phyloP scores from a whole-genome alignment of 306 rosid species.

The Cucurbita ficifolia region DNA sequence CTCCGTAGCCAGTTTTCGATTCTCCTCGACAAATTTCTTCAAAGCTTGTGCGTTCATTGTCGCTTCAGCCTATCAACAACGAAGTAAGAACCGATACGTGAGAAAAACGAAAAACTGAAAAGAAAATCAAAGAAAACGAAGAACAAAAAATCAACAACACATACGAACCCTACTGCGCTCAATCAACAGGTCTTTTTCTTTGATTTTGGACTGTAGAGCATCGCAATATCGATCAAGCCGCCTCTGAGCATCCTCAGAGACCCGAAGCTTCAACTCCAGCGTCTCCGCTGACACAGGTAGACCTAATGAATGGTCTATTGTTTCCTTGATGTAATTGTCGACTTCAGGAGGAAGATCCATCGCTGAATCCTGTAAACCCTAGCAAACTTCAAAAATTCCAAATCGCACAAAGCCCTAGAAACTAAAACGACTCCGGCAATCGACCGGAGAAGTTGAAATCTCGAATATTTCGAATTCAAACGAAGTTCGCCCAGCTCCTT shows the following conservation, averaged over 20 bases:
- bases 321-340: conserved; percentile 43
- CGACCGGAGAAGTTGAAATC: not conserved
- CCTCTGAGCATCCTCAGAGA: conserved; percentile 38
- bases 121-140: not conserved
- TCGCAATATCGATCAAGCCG: conserved; percentile 36
- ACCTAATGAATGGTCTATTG: conserved; percentile 46
- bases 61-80: conserved; percentile 41
- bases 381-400: not conserved
- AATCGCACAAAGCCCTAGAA: not conserved
- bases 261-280: conserved; percentile 48
- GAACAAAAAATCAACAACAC: not conserved
- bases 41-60: conserved; percentile 65
- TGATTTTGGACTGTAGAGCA: conserved; percentile 29
- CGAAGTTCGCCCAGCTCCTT: not conserved
- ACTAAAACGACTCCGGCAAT: not conserved
- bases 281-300: conserved; percentile 33
- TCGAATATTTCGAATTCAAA: not conserved
- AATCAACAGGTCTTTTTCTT: conserved; percentile 46
- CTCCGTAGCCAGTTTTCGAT: conserved; percentile 53
- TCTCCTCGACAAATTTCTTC: conserved; percentile 78
- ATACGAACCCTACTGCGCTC: conserved; percentile 44
- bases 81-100: not conserved
- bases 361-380: conserved; percentile 9
- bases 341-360: conserved; percentile 48
- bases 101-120: not conserved